These are phyloP conservation scores for Lentinula edodes DNA, from an alignment of 768 basidiomycete genomes.

Conservation along the genomic window DNA sequence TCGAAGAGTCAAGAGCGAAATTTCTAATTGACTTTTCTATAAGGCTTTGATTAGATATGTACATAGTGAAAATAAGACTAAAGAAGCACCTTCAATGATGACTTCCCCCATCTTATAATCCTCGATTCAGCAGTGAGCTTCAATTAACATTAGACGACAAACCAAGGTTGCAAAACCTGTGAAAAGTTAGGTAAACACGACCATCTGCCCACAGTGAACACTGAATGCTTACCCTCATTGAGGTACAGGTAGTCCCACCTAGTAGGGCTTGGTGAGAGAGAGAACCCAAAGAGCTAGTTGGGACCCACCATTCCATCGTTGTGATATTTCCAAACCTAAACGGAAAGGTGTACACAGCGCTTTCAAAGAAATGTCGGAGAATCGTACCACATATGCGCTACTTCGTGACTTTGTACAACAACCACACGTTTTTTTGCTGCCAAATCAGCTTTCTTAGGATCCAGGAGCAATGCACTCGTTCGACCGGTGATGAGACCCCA, in stretches of 20 bases:
- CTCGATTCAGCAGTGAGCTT: conserved; percentile 2
- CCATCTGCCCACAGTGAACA: neutral
- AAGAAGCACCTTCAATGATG: conserved; percentile 45
- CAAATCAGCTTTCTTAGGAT: conserved; percentile 51
- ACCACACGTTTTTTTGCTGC: conserved; percentile 56
- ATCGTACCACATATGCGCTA: conserved; percentile 48
- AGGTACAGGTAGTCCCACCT: conserved; percentile 55
- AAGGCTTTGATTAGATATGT: neutral
- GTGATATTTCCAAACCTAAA: conserved; percentile 64
- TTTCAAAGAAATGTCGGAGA: neutral
- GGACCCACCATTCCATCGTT: conserved; percentile 48
- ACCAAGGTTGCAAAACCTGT: conserved; percentile 16
- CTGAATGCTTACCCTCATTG: conserved; percentile 38
- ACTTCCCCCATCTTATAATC: conserved; percentile 58
- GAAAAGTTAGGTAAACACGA: neutral
- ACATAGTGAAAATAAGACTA: neutral
- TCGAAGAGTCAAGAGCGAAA: neutral
- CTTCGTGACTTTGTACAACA: conserved; percentile 56
- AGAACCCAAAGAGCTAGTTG: neutral
- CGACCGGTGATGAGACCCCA: conserved; percentile 71
- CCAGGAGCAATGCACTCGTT: conserved; percentile 58
- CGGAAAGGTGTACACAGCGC: neutral
- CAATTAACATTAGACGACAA: neutral
- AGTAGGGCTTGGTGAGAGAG: too few relatives aligned
- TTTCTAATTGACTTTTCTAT: conserved; percentile 5